A percentile compares a stretch with the other conserved stretches of the same genome.
Conservation (phyloP, 768 basidiomycete species). For the Gautieria morchelliformis region DNA sequence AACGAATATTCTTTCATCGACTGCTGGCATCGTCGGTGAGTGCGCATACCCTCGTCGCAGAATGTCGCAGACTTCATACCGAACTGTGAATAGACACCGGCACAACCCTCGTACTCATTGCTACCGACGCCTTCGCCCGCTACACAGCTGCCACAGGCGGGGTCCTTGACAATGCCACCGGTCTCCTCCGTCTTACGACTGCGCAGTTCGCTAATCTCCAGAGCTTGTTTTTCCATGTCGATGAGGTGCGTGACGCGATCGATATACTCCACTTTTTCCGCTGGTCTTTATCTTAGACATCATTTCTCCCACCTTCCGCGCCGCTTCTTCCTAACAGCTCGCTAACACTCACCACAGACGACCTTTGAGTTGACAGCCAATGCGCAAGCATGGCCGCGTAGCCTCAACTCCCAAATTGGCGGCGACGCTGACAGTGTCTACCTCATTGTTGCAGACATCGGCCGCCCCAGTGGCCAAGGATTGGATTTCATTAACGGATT, state of each 20-base stretch:
- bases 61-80: background rate
- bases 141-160: conserved; percentile 25
- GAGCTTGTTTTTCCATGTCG: conserved; percentile 46
- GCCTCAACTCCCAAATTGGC: conserved; percentile 16
- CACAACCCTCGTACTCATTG: conserved; percentile 21
- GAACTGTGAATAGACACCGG: conserved; percentile 34
- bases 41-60: too few relatives aligned
- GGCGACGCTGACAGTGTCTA: conserved; percentile 21
- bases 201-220: conserved; percentile 42
- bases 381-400: conserved; percentile 23
- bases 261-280: background rate
- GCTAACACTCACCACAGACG: background rate
- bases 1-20: conserved; percentile 33
- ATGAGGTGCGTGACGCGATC: background rate
- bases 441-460: conserved; percentile 24
- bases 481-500: conserved; percentile 9
- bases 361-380: conserved; percentile 19
- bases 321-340: background rate
- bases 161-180: conserved; percentile 22
- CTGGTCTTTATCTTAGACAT: background rate
- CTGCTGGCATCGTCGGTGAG: conserved; percentile 41
- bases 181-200: conserved; percentile 42
- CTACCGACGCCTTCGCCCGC: conserved; percentile 18
- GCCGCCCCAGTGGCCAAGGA: conserved; percentile 3
- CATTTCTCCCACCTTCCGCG: background rate